A percentile compares a stretch with the other conserved stretches of the same genome.
Conservation (phyloP, 2,329 filamentous ascomycete species). For the Sordariomycetes sp. region DNA sequence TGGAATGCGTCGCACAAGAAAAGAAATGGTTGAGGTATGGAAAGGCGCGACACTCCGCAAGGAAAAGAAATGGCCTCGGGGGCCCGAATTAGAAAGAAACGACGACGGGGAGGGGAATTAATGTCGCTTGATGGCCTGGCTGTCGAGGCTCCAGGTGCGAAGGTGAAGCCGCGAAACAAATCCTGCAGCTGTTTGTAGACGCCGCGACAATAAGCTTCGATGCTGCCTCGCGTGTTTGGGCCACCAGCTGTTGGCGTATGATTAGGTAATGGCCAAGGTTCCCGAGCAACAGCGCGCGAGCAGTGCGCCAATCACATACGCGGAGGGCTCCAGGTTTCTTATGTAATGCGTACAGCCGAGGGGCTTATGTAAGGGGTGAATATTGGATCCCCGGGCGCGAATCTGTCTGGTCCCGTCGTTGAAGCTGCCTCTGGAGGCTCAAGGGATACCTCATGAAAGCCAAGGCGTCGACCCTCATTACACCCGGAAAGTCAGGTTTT, state of each 20-base stretch:
- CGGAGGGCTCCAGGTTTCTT: not conserved
- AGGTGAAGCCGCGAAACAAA: conserved; percentile 1
- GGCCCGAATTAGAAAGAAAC: not conserved
- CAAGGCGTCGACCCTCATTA: too few species aligned
- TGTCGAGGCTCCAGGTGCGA: not conserved
- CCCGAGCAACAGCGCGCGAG: not conserved
- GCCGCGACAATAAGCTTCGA: conserved; percentile 2
- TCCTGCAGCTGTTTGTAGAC: not conserved
- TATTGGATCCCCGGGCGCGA: too few species aligned
- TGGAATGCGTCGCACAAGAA: not conserved
- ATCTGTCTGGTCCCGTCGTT: too few species aligned
- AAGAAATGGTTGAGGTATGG: not conserved
- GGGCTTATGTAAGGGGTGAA: too few species aligned
- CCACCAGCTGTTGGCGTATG: not conserved
- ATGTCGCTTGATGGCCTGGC: not conserved
- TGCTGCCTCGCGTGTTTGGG: not conserved
- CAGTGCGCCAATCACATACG: not conserved
- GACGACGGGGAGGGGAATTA: not conserved
- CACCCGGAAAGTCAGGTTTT: too few species aligned
- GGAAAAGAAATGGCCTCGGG: not conserved
- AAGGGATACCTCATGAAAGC: too few species aligned
- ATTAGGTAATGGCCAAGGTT: not conserved
- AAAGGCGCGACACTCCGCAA: not conserved
- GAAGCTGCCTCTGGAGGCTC: too few species aligned
- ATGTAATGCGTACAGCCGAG: not conserved